These are phyloP conservation scores for Globisporangium splendens DNA, from an alignment of 352 stramenopile species.

Conservation along the genomic window DNA sequence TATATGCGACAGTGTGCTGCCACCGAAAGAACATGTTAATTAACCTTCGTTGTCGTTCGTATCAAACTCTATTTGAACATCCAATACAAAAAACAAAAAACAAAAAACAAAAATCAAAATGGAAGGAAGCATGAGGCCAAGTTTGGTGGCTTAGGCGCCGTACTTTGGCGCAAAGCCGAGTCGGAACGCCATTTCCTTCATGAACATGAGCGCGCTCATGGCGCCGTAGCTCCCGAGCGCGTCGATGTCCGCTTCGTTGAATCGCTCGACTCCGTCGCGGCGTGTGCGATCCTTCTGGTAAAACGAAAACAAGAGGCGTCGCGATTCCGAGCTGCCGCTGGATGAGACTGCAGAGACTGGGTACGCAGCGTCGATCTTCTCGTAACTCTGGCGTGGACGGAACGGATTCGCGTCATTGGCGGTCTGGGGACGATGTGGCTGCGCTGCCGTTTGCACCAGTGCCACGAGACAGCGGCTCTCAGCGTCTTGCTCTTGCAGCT, in stretches of 20 bases:
- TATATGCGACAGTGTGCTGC: too few relatives aligned
- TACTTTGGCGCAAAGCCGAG: conserved; percentile 77
- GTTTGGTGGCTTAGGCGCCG: conserved; percentile 35
- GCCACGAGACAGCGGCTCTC: conserved; percentile 42
- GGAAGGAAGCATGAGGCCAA: neutral
- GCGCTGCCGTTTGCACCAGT: conserved; percentile 29
- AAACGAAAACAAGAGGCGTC: conserved; percentile 50
- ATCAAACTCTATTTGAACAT: neutral
- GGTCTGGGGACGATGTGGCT: conserved; percentile 19
- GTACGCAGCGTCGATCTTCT: conserved; percentile 61
- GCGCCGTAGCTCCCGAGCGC: conserved; percentile 48
- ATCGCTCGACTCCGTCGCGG: conserved; percentile 41
- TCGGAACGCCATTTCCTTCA: conserved; percentile 79
- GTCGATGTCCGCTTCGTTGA: conserved; percentile 50
- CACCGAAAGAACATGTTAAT: too few relatives aligned
- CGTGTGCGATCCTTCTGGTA: conserved; percentile 66
- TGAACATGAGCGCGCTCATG: conserved; percentile 69
- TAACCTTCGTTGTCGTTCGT: too few relatives aligned
- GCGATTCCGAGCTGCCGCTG: neutral
- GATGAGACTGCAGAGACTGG: neutral
- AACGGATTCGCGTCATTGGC: conserved; percentile 21
- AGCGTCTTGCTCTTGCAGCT: conserved; percentile 23
- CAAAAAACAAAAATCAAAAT: neutral
- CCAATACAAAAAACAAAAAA: neutral
- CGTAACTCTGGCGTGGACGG: conserved; percentile 59